These are phyloP conservation scores for Ceratocystis ficicola DNA, from an alignment of 2,329 filamentous ascomycete species.

Conservation along the genomic window DNA sequence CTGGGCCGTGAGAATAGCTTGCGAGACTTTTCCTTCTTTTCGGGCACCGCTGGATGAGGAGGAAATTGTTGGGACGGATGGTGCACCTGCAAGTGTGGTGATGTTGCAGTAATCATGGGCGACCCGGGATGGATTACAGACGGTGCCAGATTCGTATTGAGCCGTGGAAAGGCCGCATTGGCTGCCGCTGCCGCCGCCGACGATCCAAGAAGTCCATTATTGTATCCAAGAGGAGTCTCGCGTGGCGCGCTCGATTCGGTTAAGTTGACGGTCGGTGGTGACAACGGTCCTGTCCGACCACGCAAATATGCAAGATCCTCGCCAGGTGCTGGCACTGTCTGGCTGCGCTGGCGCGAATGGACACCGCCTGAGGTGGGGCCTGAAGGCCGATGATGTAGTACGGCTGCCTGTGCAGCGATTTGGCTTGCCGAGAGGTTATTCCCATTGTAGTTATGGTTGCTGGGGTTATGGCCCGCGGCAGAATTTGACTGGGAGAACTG, in stretches of 20 bases:
- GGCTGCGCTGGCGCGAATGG: conserved; percentile 55
- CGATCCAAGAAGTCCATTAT: conserved; percentile 49
- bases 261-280: conserved; percentile 50
- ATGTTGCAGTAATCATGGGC: conserved; percentile 9
- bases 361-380: conserved; percentile 26
- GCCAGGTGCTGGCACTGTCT: conserved; percentile 43
- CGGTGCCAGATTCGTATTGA: conserved; percentile 16
- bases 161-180: conserved; percentile 59
- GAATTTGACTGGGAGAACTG: conserved; percentile 29
- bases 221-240: conserved; percentile 45
- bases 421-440: conserved; percentile 51
- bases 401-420: conserved; percentile 67
- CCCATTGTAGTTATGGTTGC: conserved; percentile 25
- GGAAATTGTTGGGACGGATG: conserved; percentile 27
- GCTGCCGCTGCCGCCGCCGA: conserved; percentile 59
- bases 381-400: conserved; percentile 47
- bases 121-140: conserved; percentile 2
- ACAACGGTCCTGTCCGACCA: conserved; percentile 34
- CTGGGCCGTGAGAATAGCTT: conserved; percentile 71
- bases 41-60: conserved; percentile 45
- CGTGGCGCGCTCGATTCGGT: conserved; percentile 53
- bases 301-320: conserved; percentile 32
- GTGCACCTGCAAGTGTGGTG: conserved; percentile 34
- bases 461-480: neutral
- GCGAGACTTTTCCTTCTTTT: conserved; percentile 65